phyloP scores from a whole-genome alignment of 257 asterid genomes.

The Nicotiana otophora region DNA sequence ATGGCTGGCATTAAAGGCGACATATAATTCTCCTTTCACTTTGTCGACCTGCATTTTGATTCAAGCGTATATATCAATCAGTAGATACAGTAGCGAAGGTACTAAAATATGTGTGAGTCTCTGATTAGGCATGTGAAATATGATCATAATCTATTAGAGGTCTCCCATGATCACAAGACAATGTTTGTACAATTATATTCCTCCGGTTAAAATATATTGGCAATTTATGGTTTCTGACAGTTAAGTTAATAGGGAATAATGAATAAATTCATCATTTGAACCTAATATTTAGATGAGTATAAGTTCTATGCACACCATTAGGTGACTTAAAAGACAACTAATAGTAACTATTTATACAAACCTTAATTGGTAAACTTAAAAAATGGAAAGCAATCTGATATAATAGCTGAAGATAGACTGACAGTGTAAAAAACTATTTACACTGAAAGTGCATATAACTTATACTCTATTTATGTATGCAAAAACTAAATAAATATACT shows the following conservation, averaged over 20 bases:
- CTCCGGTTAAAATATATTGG: too few species aligned
- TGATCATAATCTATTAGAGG: not conserved
- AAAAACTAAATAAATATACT: not conserved
- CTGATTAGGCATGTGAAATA: not conserved
- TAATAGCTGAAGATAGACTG: too few species aligned
- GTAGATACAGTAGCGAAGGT: not conserved
- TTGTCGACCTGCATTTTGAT: constrained; percentile 50
- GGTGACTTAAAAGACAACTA: too few species aligned
- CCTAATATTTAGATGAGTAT: not conserved
- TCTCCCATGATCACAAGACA: not conserved
- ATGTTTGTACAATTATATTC: not conserved
- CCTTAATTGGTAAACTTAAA: too few species aligned
- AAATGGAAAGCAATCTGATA: too few species aligned
- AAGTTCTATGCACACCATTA: too few species aligned
- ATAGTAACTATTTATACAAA: too few species aligned
- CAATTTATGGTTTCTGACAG: not conserved
- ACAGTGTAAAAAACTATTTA: too few species aligned
- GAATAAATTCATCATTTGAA: not conserved
- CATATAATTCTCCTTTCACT: constrained; percentile 71
- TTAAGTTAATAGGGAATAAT: not conserved
- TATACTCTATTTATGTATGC: too few species aligned
- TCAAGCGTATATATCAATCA: not conserved
- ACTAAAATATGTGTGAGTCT: not conserved
- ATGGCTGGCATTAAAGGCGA: constrained; percentile 83
- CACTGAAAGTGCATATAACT: too few species aligned